Evolutionary conservation across 306 rosid genomes (phyloP).

Genomic region (Ormosia emarginata): DNA sequence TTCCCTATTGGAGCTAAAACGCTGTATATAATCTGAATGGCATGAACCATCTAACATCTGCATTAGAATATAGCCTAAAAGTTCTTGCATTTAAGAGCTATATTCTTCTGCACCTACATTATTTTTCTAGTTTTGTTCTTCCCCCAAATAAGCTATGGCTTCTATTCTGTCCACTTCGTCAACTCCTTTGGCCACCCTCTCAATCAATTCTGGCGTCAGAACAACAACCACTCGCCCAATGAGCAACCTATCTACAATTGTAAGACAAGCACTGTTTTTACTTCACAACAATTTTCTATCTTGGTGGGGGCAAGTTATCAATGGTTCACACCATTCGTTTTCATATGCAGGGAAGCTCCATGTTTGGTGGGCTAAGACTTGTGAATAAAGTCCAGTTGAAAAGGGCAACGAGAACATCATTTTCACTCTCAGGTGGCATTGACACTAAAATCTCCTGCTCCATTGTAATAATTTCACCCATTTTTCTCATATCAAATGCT

Average conservation of each 20-base stretch:
- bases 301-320: background rate
- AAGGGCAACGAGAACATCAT: constrained; percentile 23
- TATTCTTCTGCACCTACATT: background rate
- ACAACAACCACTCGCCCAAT: constrained; percentile 20
- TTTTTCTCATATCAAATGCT: background rate
- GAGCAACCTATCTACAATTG: constrained; percentile 20
- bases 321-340: background rate
- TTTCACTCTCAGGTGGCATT: constrained; percentile 24
- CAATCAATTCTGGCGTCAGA: constrained; percentile 23
- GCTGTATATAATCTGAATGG: background rate
- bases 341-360: constrained; percentile 37
- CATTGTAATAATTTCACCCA: constrained; percentile 19
- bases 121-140: background rate
- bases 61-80: background rate
- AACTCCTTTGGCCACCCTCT: constrained; percentile 15
- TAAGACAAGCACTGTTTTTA: constrained; percentile 6
- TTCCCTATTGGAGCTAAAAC: background rate
- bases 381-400: constrained; percentile 28
- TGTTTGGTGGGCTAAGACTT: constrained; percentile 40
- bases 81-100: background rate
- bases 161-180: constrained; percentile 35
- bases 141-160: constrained; percentile 28
- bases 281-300: background rate
- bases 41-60: constrained; percentile 1
- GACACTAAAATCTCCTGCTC: constrained; percentile 50